Evolutionary conservation across 805 yeast genomes (phyloP).

Genomic region (Wickerhamomyces rabaulensis): DNA sequence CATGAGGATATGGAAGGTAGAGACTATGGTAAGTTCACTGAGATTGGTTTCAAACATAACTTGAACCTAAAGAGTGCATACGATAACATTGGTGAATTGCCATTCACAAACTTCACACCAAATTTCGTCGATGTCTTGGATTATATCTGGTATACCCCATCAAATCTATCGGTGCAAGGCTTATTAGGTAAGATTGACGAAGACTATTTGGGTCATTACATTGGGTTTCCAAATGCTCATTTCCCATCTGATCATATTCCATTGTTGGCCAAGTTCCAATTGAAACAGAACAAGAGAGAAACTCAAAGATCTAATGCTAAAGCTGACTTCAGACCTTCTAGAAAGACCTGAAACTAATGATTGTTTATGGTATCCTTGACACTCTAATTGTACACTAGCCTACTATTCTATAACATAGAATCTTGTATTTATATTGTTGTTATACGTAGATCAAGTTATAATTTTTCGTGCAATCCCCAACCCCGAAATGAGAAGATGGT

Average conservation of each 20-base stretch:
- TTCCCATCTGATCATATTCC: conserved; percentile 95
- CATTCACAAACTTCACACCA: conserved; percentile 93
- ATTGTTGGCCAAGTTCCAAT: conserved; percentile 61
- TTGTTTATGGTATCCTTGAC: background rate
- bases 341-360: conserved; percentile 23
- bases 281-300: conserved; percentile 30
- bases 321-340: conserved; percentile 24
- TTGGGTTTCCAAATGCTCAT: conserved; percentile 92
- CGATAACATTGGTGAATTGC: conserved; percentile 78
- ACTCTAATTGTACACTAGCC: background rate
- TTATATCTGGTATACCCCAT: conserved; percentile 90
- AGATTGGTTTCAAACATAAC: conserved; percentile 78
- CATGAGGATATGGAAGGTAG: conserved; percentile 82
- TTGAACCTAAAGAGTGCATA: conserved; percentile 84
- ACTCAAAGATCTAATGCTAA: conserved; percentile 15
- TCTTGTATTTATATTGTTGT: too few relatives aligned
- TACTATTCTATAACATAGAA: too few relatives aligned
- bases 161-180: conserved; percentile 76
- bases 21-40: conserved; percentile 88
- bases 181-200: conserved; percentile 79
- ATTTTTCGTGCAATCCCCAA: too few relatives aligned
- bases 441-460: too few relatives aligned
- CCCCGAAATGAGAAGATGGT: too few relatives aligned
- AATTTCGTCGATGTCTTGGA: conserved; percentile 90
- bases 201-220: conserved; percentile 66